Base-by-base conservation (phyloP, 75 land plant species). In the Azolla pinnata region DNA sequence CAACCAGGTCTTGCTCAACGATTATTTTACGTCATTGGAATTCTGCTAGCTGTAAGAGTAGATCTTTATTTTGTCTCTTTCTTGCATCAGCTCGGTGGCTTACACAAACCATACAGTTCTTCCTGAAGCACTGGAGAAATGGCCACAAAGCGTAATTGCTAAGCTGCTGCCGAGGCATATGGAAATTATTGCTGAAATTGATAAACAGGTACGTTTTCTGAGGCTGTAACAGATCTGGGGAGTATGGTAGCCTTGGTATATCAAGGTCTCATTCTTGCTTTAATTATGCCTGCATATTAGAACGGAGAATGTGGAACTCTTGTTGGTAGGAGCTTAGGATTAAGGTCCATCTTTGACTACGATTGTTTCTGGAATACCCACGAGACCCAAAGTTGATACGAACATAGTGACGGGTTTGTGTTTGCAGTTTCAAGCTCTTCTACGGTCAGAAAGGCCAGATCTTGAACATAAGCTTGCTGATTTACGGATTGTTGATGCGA, bases 41-140 rank as follows among this genome's bases (percentile, higher is more conserved):
- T n/a, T n/a, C n/a, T n/a, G n/a, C n/a, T n/a, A n/a, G n/a, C n/a
- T n/a, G n/a, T n/a, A n/a, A n/a, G n/a, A n/a, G n/a, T n/a, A 7
- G 42, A 14, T 38, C 42, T 38, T 14, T 7, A 38, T 38, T 38
- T 38, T 23, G 9, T 47, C 18, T 16, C 17, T 31, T 53, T 31
- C 4, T 54, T 48, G 28, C 24, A 3, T 33, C 80, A 90, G 97
- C 75, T 83, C 97, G 26, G 59, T 87, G 62, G 97, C 97, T 21
- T 93, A 93, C 61, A 93, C 99, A 31, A 93, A 88, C 56, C 98
- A 93, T 63, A 93, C 98, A 34, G 95, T 88, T 25, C 90, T 93
- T 35, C 96, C 98, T 33, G 98, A 93, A 69, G 98, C 98, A 12
- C 81, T 93, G 30, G 96, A 89, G 79, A 86, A 89, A 50, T 93